Conservation (phyloP, 108 stramenopile genomes). For the Nitzschia sp. region DNA sequence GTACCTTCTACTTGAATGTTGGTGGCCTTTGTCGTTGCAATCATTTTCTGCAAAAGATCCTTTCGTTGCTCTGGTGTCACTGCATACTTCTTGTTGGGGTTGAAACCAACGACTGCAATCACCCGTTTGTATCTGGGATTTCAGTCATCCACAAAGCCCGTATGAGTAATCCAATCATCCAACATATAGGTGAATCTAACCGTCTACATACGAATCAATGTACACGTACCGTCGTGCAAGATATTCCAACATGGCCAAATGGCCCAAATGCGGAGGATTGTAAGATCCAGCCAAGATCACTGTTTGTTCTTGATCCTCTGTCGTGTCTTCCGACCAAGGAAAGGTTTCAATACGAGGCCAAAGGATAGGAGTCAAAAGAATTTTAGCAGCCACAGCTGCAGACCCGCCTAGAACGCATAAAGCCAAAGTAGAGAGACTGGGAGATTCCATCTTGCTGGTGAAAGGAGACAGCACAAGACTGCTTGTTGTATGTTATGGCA, state of each 20-base stretch:
- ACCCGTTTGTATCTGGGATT: conserved; percentile 59
- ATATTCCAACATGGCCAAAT: conserved; percentile 78
- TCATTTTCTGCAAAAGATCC: conserved; percentile 45
- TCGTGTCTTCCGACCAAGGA: conserved; percentile 30
- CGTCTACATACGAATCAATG: not conserved
- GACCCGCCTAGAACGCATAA: not conserved
- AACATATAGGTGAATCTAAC: not conserved
- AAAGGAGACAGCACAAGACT: too few species aligned
- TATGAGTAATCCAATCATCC: not conserved
- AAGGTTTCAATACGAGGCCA: conserved; percentile 28
- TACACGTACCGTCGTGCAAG: conserved; percentile 51
- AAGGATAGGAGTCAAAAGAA: conserved; percentile 29
- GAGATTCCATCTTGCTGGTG: not conserved
- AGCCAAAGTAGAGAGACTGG: not conserved
- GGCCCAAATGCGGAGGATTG: conserved; percentile 86
- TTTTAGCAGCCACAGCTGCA: not conserved
- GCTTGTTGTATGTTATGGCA: too few species aligned
- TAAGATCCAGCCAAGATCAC: conserved; percentile 81
- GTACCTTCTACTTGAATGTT: conserved; percentile 70
- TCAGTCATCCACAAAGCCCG: not conserved
- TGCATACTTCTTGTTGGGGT: conserved; percentile 73
- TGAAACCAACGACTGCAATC: conserved; percentile 76
- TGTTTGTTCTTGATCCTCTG: conserved; percentile 33
- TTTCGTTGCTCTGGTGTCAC: conserved; percentile 71
- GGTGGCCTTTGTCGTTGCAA: conserved; percentile 12